Conservation (phyloP, 805 yeast species). For the Metschnikowia lochheadii region DNA sequence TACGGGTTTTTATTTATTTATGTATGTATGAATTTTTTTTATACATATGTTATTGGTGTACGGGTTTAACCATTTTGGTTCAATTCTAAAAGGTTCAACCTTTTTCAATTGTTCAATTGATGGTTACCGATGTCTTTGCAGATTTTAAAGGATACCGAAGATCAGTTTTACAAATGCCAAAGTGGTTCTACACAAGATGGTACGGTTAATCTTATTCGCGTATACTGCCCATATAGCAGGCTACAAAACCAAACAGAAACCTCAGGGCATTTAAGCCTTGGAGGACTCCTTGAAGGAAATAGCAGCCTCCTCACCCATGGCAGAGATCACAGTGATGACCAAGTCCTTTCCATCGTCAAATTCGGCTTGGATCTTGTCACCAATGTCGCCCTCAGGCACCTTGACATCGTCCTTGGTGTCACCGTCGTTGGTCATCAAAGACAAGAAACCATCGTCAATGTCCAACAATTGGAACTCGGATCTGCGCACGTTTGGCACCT, state of each 20-base stretch:
- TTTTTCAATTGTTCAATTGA: no score
- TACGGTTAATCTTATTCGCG: slow-evolving; percentile 3
- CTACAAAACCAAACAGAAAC: slow-evolving; percentile 16
- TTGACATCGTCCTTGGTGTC: slow-evolving; percentile 99
- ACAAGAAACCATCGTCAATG: slow-evolving; percentile 97
- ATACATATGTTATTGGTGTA: no score
- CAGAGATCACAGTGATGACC: slow-evolving; percentile 91
- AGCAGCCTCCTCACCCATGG: slow-evolving; percentile 99
- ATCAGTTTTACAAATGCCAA: no score
- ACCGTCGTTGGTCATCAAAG: slow-evolving; percentile 95
- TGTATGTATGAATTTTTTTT: no score
- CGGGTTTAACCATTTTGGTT: neutral
- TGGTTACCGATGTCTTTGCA: no score
- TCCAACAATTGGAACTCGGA: slow-evolving; percentile 95
- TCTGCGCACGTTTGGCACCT: slow-evolving; percentile 96
- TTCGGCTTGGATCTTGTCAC: slow-evolving; percentile 86
- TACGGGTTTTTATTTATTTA: no score
- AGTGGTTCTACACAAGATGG: neutral
- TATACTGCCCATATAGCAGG: slow-evolving; percentile 7
- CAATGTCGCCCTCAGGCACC: slow-evolving; percentile 97
- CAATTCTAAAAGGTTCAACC: no score
- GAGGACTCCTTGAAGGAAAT: slow-evolving; percentile 99
- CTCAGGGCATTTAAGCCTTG: slow-evolving; percentile 37
- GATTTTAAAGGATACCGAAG: no score
- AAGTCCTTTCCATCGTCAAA: slow-evolving; percentile 98